Evolutionary conservation across 257 asterid genomes (phyloP).

Genomic region (Solanum ossicruentum): DNA sequence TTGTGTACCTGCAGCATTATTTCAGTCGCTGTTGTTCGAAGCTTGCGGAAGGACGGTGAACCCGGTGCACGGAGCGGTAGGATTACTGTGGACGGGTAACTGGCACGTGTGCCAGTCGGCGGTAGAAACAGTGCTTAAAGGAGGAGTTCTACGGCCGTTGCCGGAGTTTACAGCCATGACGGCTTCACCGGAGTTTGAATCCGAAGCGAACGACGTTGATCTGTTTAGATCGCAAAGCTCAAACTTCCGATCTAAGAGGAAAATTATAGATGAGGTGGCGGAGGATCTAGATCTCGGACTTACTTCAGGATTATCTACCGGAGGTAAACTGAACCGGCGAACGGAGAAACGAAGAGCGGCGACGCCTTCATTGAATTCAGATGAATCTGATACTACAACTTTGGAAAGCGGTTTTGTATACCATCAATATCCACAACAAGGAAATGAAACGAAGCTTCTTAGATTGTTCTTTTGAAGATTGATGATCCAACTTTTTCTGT

Average conservation of each 20-base stretch:
- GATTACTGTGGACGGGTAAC: conserved; percentile 63
- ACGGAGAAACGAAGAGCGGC: conserved; percentile 18
- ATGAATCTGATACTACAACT: conserved; percentile 65
- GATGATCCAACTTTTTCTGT: background rate
- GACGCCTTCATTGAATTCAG: conserved; percentile 26
- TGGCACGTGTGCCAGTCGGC: conserved; percentile 83
- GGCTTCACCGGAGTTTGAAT: background rate
- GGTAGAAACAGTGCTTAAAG: conserved; percentile 71
- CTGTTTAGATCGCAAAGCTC: conserved; percentile 10
- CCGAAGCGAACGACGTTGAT: conserved; percentile 6
- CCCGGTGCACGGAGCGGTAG: conserved; percentile 77
- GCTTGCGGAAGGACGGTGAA: conserved; percentile 86
- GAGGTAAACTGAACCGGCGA: conserved; percentile 3
- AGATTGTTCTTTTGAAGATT: conserved; percentile 26
- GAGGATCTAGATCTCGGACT: conserved; percentile 13
- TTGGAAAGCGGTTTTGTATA: conserved; percentile 35
- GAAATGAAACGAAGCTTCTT: conserved; percentile 26
- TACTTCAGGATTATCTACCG: conserved; percentile 1
- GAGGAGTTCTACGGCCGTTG: conserved; percentile 36
- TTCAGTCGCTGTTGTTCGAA: conserved; percentile 65
- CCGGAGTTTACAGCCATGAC: conserved; percentile 9
- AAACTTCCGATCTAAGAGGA: conserved; percentile 1
- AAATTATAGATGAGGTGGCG: background rate
- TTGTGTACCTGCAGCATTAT: conserved; percentile 37
- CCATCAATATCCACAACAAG: conserved; percentile 13